Evolutionary conservation across 2,329 filamentous ascomycete genomes (phyloP).

Genomic region (Diaporthe vexans): DNA sequence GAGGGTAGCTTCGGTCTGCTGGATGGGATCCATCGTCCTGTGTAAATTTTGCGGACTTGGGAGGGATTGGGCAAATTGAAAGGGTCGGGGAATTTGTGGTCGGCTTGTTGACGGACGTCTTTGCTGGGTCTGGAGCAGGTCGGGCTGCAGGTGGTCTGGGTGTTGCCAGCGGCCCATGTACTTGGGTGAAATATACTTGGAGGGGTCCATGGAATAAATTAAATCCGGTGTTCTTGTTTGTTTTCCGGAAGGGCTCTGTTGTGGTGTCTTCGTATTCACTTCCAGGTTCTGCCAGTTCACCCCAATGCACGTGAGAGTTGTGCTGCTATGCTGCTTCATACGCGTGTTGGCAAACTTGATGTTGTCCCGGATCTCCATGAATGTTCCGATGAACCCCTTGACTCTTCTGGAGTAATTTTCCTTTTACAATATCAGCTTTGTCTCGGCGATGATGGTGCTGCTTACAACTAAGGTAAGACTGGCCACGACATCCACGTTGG

Average conservation of each 20-base stretch:
- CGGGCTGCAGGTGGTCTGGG: neutral
- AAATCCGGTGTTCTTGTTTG: neutral
- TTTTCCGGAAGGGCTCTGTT: neutral
- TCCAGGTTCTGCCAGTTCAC: neutral
- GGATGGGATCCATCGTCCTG: neutral
- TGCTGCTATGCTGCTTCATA: too few species aligned
- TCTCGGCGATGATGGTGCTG: too few species aligned
- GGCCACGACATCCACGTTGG: too few species aligned
- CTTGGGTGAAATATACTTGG: neutral
- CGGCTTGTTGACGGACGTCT: neutral
- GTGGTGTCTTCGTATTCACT: neutral
- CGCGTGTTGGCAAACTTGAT: too few species aligned
- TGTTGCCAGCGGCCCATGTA: neutral
- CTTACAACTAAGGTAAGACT: too few species aligned
- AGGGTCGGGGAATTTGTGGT: neutral
- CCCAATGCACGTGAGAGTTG: too few species aligned
- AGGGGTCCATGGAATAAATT: neutral
- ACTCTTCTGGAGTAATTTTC: too few species aligned
- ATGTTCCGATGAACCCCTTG: too few species aligned
- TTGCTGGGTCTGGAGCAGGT: neutral
- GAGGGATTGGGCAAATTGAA: neutral
- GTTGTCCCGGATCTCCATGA: too few species aligned
- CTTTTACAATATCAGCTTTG: too few species aligned
- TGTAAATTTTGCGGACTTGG: neutral
- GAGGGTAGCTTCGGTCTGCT: neutral